Base-by-base conservation (phyloP, 345 rosid genomes). In the Brassica cretica region DNA sequence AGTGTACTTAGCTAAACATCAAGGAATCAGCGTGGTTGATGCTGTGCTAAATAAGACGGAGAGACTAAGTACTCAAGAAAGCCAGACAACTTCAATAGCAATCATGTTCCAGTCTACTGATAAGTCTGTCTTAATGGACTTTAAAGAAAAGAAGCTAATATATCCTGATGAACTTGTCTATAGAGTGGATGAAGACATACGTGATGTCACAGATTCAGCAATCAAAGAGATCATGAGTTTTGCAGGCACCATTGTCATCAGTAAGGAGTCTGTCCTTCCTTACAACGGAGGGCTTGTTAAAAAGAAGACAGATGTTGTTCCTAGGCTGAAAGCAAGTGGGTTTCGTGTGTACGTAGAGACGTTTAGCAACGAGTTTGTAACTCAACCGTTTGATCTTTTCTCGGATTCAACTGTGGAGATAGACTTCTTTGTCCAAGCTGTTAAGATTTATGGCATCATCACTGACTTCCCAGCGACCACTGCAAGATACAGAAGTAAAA, bases 91-190 rank as follows among this genome's bases (percentile, higher is more conserved):
- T 58, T 75, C 75, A 37, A 87, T 71, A 51, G 87, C 82, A 70
- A 90, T 93, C 29, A 77, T 91, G 91, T 87, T 92, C 72, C 88
- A 87, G 81, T 94, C 98, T 68, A 80, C 83, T 18, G 78, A 84
- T 77, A 94, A 89, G 77, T 82, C 98, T 30, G 91, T 92, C 65
- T 83, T 94, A 15, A 82, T 41, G 84, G 74, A 84, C 80, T 82
- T 94, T 46, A 94, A 83, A 79, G 85, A 71, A 49, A 79, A 78
- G 55, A 80, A 76, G 15, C 79, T 71, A 11, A 86, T 88, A 56
- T 59, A 46, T 49, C 29, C 46, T 12, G 89, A 67, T 1, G 85
- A 89, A 72, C 89, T 79, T 49, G 97, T 91, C 56, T 89, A 92
- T 77, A 64, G 62, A 74, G 82, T 92, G 25, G 85, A 83, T 9